Evolutionary conservation across 371 early-diverging fungal species (phyloP).

Genomic region (Syncephalastrum racemosum): DNA sequence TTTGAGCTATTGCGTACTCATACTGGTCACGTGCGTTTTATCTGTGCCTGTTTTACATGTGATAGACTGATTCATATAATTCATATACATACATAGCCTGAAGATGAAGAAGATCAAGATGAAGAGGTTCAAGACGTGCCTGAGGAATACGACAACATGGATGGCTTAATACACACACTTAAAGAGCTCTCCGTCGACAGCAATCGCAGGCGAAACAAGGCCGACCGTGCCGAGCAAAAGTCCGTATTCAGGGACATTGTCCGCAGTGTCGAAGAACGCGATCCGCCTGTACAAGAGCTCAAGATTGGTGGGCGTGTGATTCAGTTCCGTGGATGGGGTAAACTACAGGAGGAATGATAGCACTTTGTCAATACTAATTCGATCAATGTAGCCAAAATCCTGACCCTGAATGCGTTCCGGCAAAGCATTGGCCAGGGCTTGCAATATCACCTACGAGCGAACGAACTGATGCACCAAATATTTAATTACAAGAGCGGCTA

Average conservation of each 20-base stretch:
- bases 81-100: constrained; percentile 5
- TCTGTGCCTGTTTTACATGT: no score
- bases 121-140: constrained; percentile 33
- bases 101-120: constrained; percentile 37
- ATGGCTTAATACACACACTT: constrained; percentile 57
- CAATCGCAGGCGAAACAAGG: constrained; percentile 57
- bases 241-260: constrained; percentile 70
- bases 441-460: constrained; percentile 32
- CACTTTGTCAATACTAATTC: not conserved
- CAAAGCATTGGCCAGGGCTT: constrained; percentile 35
- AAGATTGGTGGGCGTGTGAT: constrained; percentile 39
- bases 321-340: constrained; percentile 54
- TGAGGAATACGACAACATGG: constrained; percentile 56
- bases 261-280: constrained; percentile 61
- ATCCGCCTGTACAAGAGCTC: constrained; percentile 49
- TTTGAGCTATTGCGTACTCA: constrained; percentile 47
- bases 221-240: constrained; percentile 65
- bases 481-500: constrained; percentile 25
- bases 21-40: no score
- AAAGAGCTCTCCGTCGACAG: constrained; percentile 61
- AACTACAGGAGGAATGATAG: not conserved
- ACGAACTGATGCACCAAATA: constrained; percentile 30
- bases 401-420: constrained; percentile 33
- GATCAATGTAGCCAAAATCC: constrained; percentile 24
- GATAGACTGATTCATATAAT: no score